Evolutionary conservation across 1,284 basidiomycete genomes (phyloP).

Genomic region (Leccinum angustisporum): DNA sequence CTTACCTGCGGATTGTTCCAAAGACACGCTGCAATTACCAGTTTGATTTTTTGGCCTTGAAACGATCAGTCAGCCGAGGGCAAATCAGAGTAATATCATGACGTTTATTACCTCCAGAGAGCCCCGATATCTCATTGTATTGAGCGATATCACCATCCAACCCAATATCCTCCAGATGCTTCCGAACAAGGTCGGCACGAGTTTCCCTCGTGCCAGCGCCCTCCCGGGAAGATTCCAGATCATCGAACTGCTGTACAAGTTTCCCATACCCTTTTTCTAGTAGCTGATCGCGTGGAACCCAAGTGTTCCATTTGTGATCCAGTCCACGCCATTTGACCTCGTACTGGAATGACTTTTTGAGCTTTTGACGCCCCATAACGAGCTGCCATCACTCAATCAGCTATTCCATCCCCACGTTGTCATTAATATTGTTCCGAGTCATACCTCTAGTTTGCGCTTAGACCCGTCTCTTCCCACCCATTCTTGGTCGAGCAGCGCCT

Average conservation of each 20-base stretch:
- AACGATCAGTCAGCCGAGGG: slow-evolving; percentile 29
- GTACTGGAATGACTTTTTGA: slow-evolving; percentile 95
- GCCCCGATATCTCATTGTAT: slow-evolving; percentile 92
- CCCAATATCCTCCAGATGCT: slow-evolving; percentile 92
- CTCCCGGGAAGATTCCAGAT: slow-evolving; percentile 93
- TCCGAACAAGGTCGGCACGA: slow-evolving; percentile 74
- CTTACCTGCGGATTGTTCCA: slow-evolving; percentile 91
- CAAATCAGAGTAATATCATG: slow-evolving; percentile 8
- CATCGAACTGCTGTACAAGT: slow-evolving; percentile 93
- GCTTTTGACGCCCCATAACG: slow-evolving; percentile 95
- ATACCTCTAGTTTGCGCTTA: slow-evolving; percentile 86
- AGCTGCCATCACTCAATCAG: slow-evolving; percentile 44
- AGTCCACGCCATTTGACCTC: slow-evolving; percentile 97
- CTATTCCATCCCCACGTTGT: slow-evolving; percentile 4
- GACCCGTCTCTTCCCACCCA: slow-evolving; percentile 93
- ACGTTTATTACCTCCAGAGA: slow-evolving; percentile 69
- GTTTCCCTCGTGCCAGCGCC: slow-evolving; percentile 90
- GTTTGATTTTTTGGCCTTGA: slow-evolving; percentile 92
- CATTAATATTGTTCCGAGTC: slow-evolving; percentile 28
- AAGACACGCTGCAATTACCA: slow-evolving; percentile 91
- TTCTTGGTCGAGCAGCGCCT: slow-evolving; percentile 78
- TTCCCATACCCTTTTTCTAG: slow-evolving; percentile 88
- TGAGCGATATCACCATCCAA: slow-evolving; percentile 96
- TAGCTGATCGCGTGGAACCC: slow-evolving; percentile 90
- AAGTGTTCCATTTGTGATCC: slow-evolving; percentile 92